These are phyloP conservation scores for Begonia masoniana DNA, from an alignment of 306 rosid genomes.

Conservation along the genomic window DNA sequence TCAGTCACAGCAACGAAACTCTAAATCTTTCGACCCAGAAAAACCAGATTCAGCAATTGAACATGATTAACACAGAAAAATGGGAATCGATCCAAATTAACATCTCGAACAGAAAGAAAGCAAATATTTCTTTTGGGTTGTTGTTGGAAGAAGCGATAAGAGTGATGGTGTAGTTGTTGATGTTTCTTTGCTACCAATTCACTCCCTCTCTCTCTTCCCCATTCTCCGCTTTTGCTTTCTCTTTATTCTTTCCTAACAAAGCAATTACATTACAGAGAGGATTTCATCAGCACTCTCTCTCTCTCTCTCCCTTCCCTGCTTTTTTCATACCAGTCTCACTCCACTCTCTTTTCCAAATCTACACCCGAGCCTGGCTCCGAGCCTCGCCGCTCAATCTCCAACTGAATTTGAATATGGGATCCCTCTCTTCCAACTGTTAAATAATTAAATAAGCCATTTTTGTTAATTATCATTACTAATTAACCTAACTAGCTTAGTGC, in stretches of 20 bases:
- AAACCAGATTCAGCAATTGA: background rate
- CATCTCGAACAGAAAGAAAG: background rate
- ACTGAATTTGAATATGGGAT: too few species aligned
- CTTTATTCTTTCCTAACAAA: background rate
- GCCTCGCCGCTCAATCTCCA: too few species aligned
- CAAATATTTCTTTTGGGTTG: background rate
- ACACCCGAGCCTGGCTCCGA: too few species aligned
- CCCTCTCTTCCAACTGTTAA: too few species aligned
- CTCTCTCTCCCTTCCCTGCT: background rate
- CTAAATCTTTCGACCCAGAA: background rate
- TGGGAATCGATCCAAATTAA: background rate
- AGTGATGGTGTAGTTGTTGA: background rate
- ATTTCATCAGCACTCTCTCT: background rate
- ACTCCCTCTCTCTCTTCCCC: conserved; percentile 1
- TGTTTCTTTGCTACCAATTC: conserved; percentile 4
- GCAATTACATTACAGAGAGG: background rate
- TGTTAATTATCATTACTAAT: too few species aligned
- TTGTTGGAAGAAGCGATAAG: background rate
- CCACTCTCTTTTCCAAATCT: too few species aligned
- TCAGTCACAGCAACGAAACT: background rate
- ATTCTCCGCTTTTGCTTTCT: background rate
- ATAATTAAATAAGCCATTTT: too few species aligned
- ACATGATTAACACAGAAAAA: background rate
- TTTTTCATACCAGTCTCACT: too few species aligned
- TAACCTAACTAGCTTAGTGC: too few species aligned